Percentiles rank a stretch among this genome's conserved stretches.
phyloP scores from a whole-genome alignment of 1,284 basidiomycete species.

The Leccinum solheimii region DNA sequence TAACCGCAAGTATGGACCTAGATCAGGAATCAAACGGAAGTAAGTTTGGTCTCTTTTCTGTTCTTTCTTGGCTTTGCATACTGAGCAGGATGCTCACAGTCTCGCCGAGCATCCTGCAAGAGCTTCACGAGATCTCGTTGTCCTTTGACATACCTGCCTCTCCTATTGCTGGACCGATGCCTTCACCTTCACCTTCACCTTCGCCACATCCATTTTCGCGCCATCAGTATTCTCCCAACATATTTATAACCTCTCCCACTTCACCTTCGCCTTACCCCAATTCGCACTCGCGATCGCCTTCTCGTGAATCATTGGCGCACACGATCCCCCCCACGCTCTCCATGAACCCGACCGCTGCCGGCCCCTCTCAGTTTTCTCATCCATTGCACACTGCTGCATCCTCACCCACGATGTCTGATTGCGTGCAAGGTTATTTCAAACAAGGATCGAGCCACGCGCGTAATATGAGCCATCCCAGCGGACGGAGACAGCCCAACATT shows the following conservation, averaged over 20 bases:
- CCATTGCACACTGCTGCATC: slow-evolving; percentile 54
- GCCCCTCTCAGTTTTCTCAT: slow-evolving; percentile 30
- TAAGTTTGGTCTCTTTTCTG: slow-evolving; percentile 11
- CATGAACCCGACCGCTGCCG: slow-evolving; percentile 5
- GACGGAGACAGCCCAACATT: slow-evolving; percentile 29
- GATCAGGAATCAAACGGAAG: slow-evolving; percentile 17
- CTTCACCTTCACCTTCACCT: slow-evolving; percentile 30
- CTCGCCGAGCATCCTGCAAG: slow-evolving; percentile 57
- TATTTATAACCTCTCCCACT: slow-evolving; percentile 67
- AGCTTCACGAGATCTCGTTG: slow-evolving; percentile 40
- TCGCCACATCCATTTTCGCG: slow-evolving; percentile 20
- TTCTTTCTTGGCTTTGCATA: not conserved
- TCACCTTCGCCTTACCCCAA: slow-evolving; percentile 37
- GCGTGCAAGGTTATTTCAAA: slow-evolving; percentile 37
- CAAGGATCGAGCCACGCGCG: slow-evolving; percentile 12
- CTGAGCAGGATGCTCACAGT: slow-evolving; percentile 41
- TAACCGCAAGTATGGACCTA: slow-evolving; percentile 2
- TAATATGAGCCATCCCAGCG: slow-evolving; percentile 11
- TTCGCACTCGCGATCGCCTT: slow-evolving; percentile 39
- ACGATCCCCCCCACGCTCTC: slow-evolving; percentile 18
- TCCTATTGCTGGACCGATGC: slow-evolving; percentile 16
- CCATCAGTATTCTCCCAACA: slow-evolving; percentile 53
- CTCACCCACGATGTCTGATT: slow-evolving; percentile 65
- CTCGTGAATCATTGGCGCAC: slow-evolving; percentile 20
- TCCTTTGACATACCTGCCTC: slow-evolving; percentile 24